Base-by-base conservation (phyloP, 768 basidiomycete genomes). In the Crepidotus variabilis region DNA sequence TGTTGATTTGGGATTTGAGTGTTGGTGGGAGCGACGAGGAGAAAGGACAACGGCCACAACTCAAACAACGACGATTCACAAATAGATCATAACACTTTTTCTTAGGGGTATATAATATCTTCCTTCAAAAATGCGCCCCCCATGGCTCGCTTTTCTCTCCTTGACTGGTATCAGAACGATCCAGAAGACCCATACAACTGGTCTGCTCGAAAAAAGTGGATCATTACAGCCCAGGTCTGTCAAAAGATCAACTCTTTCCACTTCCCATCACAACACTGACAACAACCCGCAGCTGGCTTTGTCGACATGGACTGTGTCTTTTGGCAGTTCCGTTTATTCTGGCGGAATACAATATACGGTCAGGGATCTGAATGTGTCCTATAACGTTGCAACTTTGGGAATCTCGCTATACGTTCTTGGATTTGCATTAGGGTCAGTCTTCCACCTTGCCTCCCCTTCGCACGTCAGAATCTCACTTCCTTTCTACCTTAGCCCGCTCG, bases 381-480 rank as follows among this genome's bases (percentile, higher is more conserved):
- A 77, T 54, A 75, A 78, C 55, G 69, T 83, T 55, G 79, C 82
- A 2, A 81, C 83, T 45, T 71, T 85, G 6, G 85, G 85, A 14
- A 74, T 86, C 20, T 83, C 84, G 4, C 67, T 85, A 14, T 87
- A 84, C 63, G 82, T 88, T 33, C 67, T 87, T 28, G 85, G 84
- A 0, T 84, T 87, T 62, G 83, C 79, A 3, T 60, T 85, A 21
- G 83, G 83, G 79, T 82, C 50, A 43, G 13, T 43, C 39, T 43
- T 43, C 39, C 39, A 43, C 43, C 58, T 47, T 36, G 3, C 46
- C 39, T 24, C 34, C 34, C 23, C 9, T 23, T 43, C 46, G 18
- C 49, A 43, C n/a, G 48, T 28, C 35, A 2, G 28, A 28, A 28
- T 28, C 16, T 32, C 33, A 48, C 46, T 32, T 32, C 47, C 22